Conservation (phyloP, 108 stramenopile genomes). For the Skeletonema tropicum region DNA sequence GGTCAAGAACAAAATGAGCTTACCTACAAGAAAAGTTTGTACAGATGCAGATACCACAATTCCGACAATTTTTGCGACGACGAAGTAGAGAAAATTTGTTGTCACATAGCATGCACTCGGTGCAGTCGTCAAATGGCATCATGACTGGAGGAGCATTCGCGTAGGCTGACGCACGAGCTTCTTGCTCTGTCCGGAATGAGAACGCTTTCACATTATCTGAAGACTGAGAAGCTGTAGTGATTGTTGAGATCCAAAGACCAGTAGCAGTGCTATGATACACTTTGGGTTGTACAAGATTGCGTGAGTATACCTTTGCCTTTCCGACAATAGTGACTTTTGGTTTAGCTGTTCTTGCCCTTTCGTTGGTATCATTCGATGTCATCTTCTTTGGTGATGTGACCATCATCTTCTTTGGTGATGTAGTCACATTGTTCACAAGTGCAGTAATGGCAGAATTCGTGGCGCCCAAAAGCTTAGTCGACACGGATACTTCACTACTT, state of each 20-base stretch:
- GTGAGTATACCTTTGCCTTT: constrained; percentile 51
- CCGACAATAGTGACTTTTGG: constrained; percentile 26
- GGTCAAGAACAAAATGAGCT: not conserved
- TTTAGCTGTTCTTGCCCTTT: not conserved
- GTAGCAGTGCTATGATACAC: constrained; percentile 85
- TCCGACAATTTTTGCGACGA: constrained; percentile 73
- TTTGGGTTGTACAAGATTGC: constrained; percentile 74
- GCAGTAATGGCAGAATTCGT: not conserved
- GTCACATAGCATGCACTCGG: constrained; percentile 70
- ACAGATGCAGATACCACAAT: constrained; percentile 85
- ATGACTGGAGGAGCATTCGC: constrained; percentile 87
- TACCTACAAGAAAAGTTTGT: constrained; percentile 49
- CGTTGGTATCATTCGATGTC: not conserved
- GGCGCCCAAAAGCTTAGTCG: not conserved
- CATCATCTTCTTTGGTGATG: not conserved
- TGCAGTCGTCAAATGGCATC: constrained; percentile 58
- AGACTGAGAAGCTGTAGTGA: constrained; percentile 75
- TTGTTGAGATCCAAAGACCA: constrained; percentile 85
- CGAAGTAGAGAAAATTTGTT: constrained; percentile 72
- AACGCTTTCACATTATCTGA: constrained; percentile 71
- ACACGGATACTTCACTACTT: not conserved
- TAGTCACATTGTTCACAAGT: not conserved
- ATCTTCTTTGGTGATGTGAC: not conserved
- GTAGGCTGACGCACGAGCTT: constrained; percentile 88
- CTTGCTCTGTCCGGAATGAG: constrained; percentile 73